phyloP scores from a whole-genome alignment of 2,329 filamentous ascomycete species.

The Aspergillus sp. region DNA sequence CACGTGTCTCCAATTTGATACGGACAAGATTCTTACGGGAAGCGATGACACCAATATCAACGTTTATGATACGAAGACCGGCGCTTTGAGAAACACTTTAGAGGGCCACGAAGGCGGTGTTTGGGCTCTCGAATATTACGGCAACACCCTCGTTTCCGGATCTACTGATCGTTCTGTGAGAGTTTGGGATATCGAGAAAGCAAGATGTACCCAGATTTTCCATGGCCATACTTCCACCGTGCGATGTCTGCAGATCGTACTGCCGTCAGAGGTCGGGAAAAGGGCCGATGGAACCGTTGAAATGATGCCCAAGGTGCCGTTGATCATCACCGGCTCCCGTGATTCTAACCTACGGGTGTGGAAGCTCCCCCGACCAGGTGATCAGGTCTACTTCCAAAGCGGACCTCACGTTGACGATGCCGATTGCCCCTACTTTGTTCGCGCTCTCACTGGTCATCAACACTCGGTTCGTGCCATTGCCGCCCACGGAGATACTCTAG shows the following conservation, averaged over 20 bases:
- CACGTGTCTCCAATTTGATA: constrained; percentile 94
- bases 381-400: constrained; percentile 70
- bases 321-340: constrained; percentile 95
- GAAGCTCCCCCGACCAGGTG: constrained; percentile 77
- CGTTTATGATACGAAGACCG: constrained; percentile 95
- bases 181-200: constrained; percentile 97
- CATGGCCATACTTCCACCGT: constrained; percentile 97
- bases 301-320: constrained; percentile 86
- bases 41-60: constrained; percentile 98
- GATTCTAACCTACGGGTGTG: constrained; percentile 92
- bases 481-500: constrained; percentile 88
- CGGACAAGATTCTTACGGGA: constrained; percentile 94
- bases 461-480: constrained; percentile 96
- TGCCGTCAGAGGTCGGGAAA: constrained; percentile 72
- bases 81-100: constrained; percentile 72
- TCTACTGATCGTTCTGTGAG: constrained; percentile 96
- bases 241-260: constrained; percentile 86
- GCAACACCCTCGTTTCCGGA: constrained; percentile 89
- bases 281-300: constrained; percentile 64
- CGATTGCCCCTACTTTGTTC: constrained; percentile 92
- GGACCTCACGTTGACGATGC: constrained; percentile 63
- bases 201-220: constrained; percentile 88
- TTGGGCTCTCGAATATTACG: constrained; percentile 94
- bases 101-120: constrained; percentile 95
- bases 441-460: constrained; percentile 74